Conservation (phyloP, 495 filamentous ascomycete species). For the Clohesyomyces aquaticus region DNA sequence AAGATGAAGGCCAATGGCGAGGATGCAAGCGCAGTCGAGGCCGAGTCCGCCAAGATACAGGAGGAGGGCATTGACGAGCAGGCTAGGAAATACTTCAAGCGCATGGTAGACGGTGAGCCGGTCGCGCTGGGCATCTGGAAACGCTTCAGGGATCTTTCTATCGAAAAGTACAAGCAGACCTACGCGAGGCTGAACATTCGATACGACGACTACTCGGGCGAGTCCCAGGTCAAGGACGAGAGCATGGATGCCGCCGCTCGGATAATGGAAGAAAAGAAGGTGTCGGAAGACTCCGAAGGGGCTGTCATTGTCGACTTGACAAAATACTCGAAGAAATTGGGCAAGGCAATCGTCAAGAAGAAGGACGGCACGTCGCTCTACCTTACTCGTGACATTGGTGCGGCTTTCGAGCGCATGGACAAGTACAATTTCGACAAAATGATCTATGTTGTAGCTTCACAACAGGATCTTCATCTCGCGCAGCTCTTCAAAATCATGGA, state of each 20-base stretch:
- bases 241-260: constrained; percentile 73
- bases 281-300: constrained; percentile 82
- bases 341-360: constrained; percentile 69
- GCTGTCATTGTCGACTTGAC: constrained; percentile 87
- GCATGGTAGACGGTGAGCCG: constrained; percentile 81
- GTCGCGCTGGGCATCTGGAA: constrained; percentile 80
- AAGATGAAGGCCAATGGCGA: constrained; percentile 37
- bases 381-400: constrained; percentile 73
- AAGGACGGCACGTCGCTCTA: constrained; percentile 72
- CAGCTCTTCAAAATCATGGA: constrained; percentile 74
- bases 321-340: constrained; percentile 81
- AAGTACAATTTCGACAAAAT: constrained; percentile 73
- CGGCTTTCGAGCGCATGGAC: constrained; percentile 64
- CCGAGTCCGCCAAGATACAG: constrained; percentile 42
- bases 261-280: constrained; percentile 68
- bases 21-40: constrained; percentile 37
- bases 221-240: constrained; percentile 82
- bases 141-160: constrained; percentile 78
- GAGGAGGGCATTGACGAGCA: constrained; percentile 58
- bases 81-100: constrained; percentile 82
- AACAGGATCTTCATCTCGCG: constrained; percentile 73
- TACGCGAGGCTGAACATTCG: constrained; percentile 68
- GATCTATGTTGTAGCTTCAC: constrained; percentile 73
- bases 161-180: constrained; percentile 42
- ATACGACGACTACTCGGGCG: constrained; percentile 92